Base-by-base conservation (phyloP, 495 filamentous ascomycete genomes). In the Trichoderma virens region DNA sequence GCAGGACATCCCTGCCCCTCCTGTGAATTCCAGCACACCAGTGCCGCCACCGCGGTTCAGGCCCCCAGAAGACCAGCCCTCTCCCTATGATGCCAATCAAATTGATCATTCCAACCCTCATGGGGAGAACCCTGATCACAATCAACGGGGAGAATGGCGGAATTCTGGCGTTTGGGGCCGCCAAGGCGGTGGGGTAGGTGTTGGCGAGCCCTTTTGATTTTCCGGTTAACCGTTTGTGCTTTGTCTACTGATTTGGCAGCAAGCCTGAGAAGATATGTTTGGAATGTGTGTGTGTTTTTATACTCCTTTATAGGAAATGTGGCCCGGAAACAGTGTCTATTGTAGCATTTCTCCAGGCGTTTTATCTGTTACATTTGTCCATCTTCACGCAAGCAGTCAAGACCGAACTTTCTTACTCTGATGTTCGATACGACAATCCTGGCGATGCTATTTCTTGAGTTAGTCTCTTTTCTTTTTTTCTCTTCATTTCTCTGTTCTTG, bases 151-250 rank as follows among this genome's bases (percentile, higher is more conserved):
- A 68, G 80, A 83, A 47, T 83, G 82, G 76, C 76, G 83, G 2
- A 83, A 83, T 67, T 84, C 81, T 11, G 80, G 71, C 25, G 51
- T 56, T 14, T 84, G 79, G 80, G 74, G 70, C 31, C 75, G 72
- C 45, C 76, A 72, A 59, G 76, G 70, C 54, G 66, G 71, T 32
- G 65, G 62, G 25, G 45, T 67, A 8, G 65, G 75, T 66, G 72
- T 74, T 31, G 71, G 70, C 38, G 61, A 41, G 13, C 51, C 51
- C 23, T 56, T 56, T 56, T 56, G 51, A 56, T 56, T 31, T 56
- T 56, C 18, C n/a, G 38, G 18, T 47, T 23, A 47, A 47, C 18
- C n/a, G n/a, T 47, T 47, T 47, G 43, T 20, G 43, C 43, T 56
- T 56, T 56, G 32, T 56, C 25, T 56, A 56, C 51, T 56, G 51